These are phyloP conservation scores for Chionographis japonica DNA, from an alignment of 106 monocot species.

Conservation along the genomic window DNA sequence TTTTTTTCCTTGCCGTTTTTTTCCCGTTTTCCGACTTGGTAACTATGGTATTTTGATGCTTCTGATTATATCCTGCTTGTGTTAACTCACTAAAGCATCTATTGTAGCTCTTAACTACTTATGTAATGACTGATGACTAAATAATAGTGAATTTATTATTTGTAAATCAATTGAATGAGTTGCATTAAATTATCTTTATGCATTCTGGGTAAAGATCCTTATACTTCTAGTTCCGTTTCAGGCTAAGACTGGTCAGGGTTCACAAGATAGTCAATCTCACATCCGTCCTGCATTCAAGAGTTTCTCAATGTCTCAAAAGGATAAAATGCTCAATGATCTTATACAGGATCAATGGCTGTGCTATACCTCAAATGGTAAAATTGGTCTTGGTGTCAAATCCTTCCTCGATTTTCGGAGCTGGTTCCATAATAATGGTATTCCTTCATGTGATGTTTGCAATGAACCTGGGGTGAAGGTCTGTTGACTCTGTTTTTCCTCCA, in stretches of 20 bases:
- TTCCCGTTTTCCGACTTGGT: no score
- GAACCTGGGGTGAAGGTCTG: conserved; percentile 47
- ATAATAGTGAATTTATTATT: no score
- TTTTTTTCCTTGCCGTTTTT: no score
- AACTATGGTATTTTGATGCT: no score
- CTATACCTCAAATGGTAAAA: conserved; percentile 16
- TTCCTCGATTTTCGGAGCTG: conserved; percentile 52
- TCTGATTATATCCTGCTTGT: no score
- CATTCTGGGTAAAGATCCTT: no score
- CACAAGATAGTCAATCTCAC: conserved; percentile 20
- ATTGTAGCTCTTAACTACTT: no score
- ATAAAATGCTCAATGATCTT: conserved; percentile 34
- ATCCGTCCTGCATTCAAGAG: conserved; percentile 32
- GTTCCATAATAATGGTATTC: conserved; percentile 35
- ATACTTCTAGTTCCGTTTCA: neutral
- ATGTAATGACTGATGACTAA: no score
- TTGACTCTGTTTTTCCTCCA: neutral
- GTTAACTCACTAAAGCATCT: no score
- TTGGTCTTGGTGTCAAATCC: conserved; percentile 45
- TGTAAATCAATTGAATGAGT: no score
- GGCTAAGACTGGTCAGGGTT: conserved; percentile 14
- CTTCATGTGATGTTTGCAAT: conserved; percentile 44
- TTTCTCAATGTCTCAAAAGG: conserved; percentile 42
- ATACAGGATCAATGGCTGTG: conserved; percentile 38
- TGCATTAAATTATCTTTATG: no score